A percentile compares a stretch with the other conserved stretches of the same genome.
Evolutionary conservation across 2,329 filamentous ascomycete genomes (phyloP).

Genomic region (Ophiostoma ulmi): DNA sequence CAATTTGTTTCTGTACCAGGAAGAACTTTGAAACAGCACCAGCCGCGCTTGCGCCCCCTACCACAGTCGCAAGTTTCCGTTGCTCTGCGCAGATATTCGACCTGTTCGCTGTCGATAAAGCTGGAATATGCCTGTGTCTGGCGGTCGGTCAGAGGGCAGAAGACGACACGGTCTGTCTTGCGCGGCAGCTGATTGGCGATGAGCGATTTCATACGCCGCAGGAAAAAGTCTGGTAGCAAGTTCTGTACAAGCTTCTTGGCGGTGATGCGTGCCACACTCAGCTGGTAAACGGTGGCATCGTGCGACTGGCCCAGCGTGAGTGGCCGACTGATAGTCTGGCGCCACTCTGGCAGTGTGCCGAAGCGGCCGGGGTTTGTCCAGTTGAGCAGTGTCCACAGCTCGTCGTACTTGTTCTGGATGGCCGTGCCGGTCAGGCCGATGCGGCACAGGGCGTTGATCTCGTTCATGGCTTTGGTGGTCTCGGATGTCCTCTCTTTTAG

Average conservation of each 20-base stretch:
- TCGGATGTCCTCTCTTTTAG: conserved; percentile 76
- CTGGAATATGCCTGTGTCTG: conserved; percentile 80
- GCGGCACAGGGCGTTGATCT: conserved; percentile 84
- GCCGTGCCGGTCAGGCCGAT: conserved; percentile 93
- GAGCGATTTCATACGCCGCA: conserved; percentile 85
- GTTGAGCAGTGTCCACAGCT: conserved; percentile 91
- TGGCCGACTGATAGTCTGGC: conserved; percentile 68
- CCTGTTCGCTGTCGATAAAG: conserved; percentile 67
- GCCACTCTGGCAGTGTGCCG: conserved; percentile 67
- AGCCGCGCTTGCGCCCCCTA: conserved; percentile 66
- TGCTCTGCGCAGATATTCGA: conserved; percentile 63
- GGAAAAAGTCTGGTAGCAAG: conserved; percentile 81
- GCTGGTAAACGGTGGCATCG: conserved; percentile 76
- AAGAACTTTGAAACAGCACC: conserved; percentile 66
- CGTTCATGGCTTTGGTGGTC: conserved; percentile 79
- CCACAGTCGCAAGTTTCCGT: conserved; percentile 65
- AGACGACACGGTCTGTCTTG: conserved; percentile 91
- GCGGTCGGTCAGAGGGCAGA: conserved; percentile 79
- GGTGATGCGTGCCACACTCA: conserved; percentile 73
- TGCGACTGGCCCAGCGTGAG: conserved; percentile 86
- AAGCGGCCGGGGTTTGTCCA: conserved; percentile 86
- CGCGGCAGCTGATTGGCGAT: conserved; percentile 90
- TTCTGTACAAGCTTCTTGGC: conserved; percentile 82
- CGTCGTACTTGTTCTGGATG: conserved; percentile 96
- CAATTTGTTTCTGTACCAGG: conserved; percentile 43